Conservation (phyloP, 176 grass and related monocot genomes). For the Carex parvula region DNA sequence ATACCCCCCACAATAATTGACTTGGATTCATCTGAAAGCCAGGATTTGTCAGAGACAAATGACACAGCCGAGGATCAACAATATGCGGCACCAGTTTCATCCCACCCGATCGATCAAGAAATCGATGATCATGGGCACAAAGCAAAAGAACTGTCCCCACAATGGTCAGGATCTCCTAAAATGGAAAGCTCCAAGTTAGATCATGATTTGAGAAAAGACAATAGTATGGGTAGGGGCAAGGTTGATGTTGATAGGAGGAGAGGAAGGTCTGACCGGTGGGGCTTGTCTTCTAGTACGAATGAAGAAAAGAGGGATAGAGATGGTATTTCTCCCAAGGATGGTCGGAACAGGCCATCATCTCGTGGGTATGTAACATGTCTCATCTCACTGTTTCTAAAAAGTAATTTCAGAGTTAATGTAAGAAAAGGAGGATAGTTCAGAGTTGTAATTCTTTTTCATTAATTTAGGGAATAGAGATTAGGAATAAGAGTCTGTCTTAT, state of each 20-base stretch:
- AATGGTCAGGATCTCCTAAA: neutral
- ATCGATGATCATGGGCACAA: neutral
- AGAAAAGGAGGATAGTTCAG: neutral
- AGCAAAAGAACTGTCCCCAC: neutral
- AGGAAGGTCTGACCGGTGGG: conserved; percentile 39
- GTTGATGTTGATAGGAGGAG: conserved; percentile 44
- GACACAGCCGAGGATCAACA: conserved; percentile 6
- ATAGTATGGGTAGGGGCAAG: conserved; percentile 39
- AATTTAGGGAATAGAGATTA: neutral
- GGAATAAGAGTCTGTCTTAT: neutral
- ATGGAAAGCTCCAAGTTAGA: conserved; percentile 6
- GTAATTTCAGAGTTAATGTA: neutral
- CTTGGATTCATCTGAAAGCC: conserved; percentile 24
- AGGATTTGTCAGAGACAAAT: conserved; percentile 19
- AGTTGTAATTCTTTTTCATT: neutral
- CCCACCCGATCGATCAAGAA: neutral
- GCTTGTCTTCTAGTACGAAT: conserved; percentile 48
- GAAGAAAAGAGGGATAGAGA: conserved; percentile 46
- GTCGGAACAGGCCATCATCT: conserved; percentile 41
- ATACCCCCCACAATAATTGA: conserved; percentile 16
- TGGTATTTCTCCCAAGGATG: conserved; percentile 60
- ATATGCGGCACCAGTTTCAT: neutral
- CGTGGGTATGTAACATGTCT: conserved; percentile 20
- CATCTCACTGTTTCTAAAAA: neutral
- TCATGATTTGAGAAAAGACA: conserved; percentile 38